Evolutionary conservation across 768 basidiomycete species (phyloP).

Genomic region (Lentinula sp.): DNA sequence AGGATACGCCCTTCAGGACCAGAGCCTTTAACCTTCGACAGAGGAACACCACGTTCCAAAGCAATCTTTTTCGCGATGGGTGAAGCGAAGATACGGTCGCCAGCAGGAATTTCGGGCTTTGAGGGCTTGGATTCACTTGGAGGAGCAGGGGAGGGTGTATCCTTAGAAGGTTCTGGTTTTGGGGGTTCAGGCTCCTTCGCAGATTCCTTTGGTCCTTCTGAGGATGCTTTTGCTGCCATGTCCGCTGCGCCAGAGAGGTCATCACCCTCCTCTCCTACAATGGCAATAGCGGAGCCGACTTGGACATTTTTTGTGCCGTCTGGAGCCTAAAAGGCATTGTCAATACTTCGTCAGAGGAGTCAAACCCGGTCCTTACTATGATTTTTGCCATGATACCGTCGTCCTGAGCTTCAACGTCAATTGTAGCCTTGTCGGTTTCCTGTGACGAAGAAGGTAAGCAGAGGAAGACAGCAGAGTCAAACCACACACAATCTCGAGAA

Average conservation of each 20-base stretch:
- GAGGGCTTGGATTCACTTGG: conserved; percentile 30
- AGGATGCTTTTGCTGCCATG: conserved; percentile 57
- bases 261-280: conserved; percentile 93
- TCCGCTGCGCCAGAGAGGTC: conserved; percentile 80
- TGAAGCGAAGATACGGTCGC: conserved; percentile 88
- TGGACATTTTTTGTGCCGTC: conserved; percentile 85
- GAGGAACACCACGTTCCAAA: conserved; percentile 86
- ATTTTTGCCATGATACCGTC: conserved; percentile 97
- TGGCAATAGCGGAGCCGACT: conserved; percentile 87
- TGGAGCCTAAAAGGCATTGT: conserved; percentile 40
- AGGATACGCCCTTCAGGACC: conserved; percentile 94
- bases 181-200: conserved; percentile 33
- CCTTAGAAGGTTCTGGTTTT: conserved; percentile 26
- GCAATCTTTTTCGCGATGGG: conserved; percentile 98
- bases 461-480: not conserved
- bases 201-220: conserved; percentile 32
- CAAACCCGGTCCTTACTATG: conserved; percentile 51
- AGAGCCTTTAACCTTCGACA: conserved; percentile 84
- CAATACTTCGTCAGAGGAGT: not conserved
- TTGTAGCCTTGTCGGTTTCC: conserved; percentile 99
- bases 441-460: conserved; percentile 23
- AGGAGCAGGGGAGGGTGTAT: conserved; percentile 17
- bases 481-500: conserved; percentile 84
- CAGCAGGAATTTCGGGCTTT: conserved; percentile 52
- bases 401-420: conserved; percentile 98